Conservation (phyloP, 2,329 filamentous ascomycete species). For the Hymenoscyphus infarciens region DNA sequence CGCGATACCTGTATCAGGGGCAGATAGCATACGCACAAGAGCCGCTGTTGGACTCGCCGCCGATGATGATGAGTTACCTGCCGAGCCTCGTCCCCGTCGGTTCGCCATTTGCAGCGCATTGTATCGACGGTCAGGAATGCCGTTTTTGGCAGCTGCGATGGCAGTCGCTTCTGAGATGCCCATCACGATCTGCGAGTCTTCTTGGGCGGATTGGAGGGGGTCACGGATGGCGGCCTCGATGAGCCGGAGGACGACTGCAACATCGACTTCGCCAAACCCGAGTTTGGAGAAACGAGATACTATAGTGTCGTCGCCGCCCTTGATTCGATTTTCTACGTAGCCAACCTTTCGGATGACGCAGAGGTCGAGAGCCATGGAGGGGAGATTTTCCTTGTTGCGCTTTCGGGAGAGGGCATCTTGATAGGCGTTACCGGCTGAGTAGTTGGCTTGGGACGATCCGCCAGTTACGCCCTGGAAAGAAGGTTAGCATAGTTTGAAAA, state of each 20-base stretch:
- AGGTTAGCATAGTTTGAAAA: no score
- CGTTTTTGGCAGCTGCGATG: neutral
- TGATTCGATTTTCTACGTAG: slow-evolving; percentile 6
- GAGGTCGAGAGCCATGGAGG: slow-evolving; percentile 8
- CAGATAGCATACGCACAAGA: neutral
- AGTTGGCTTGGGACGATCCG: slow-evolving; percentile 18
- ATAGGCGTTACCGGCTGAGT: slow-evolving; percentile 33
- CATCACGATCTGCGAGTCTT: neutral
- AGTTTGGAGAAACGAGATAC: slow-evolving; percentile 46
- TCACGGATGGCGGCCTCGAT: slow-evolving; percentile 5
- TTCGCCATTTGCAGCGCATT: neutral
- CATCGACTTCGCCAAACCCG: slow-evolving; percentile 17
- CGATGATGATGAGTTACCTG: neutral
- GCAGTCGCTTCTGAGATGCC: neutral
- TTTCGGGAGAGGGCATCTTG: slow-evolving; percentile 19
- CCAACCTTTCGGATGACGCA: neutral
- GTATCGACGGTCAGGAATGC: neutral
- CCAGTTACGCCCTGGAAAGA: slow-evolving; percentile 3
- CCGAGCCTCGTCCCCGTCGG: neutral
- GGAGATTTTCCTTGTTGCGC: slow-evolving; percentile 5
- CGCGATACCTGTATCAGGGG: neutral
- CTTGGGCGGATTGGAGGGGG: neutral
- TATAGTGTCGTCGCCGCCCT: neutral
- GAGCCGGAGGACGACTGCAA: neutral
- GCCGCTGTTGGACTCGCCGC: neutral